Base-by-base conservation (phyloP, 106 monocot genomes). In the Alisma plantagoaquatica region DNA sequence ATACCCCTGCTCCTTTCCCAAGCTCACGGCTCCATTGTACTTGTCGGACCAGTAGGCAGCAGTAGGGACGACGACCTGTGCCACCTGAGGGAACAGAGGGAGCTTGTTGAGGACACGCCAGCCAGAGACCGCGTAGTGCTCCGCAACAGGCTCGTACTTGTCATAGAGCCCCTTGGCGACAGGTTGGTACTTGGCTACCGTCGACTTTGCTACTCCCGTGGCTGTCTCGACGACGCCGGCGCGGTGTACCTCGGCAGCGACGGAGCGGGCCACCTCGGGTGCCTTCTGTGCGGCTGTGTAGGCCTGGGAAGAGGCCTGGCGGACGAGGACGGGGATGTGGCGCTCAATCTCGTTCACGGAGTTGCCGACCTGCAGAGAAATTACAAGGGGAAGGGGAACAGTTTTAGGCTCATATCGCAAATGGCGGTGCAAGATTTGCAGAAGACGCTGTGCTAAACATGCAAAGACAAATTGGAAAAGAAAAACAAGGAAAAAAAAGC, bases 71-170 rank as follows among this genome's bases (percentile, higher is more conserved):
- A 75, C 79, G 8, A 78, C 49, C 19, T 69, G 66, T 1, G 87
- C 75, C 44, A 84, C 71, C 51, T 75, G 77, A 1, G 83, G 75
- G 47, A 94, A 73, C 11, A 83, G 72, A 0, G 93, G 93, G 18
- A 93, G 80, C 9, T 69, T 74, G 52, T 88, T 94, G 45, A 94
- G 70, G 1, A 88, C 59, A 33, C 45, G 54, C 94, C 94, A 94
- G 2, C 75, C 70, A 9, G 83, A 67, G 2, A 75, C 94, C 0
- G 94, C 94, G 18, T 47, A 69, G 2, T 68, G 69, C 75, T 88
- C 94, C 1, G 73, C 82, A 2, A 71, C 65, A 0, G 90, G 90
- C 62, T 91, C 84, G 54, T 72, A 80, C 54, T 67, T 70, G 53
- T 58, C 42, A 58, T 81, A 81, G 41, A 75, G 51, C 12, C 62